Evolutionary conservation across 169 alveolate species (phyloP).

Genomic region (Neospora caninum): DNA sequence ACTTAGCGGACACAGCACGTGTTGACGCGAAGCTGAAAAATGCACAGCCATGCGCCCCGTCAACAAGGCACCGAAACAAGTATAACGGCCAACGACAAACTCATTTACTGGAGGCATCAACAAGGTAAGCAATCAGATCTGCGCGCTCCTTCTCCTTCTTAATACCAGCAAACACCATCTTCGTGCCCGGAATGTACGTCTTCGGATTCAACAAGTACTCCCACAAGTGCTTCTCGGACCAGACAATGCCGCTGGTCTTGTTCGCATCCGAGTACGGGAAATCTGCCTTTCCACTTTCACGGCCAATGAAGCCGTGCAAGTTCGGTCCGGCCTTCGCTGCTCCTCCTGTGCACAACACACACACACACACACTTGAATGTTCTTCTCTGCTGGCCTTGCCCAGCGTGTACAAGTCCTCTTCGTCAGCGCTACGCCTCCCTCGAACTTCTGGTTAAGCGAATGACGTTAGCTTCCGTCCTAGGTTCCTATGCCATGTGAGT

Average conservation of each 20-base stretch:
- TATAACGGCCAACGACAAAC: too few relatives aligned
- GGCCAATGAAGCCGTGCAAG: constrained; percentile 87
- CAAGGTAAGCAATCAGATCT: constrained; percentile 92
- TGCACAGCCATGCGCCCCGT: background rate
- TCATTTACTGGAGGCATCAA: constrained; percentile 66
- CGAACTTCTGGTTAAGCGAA: too few relatives aligned
- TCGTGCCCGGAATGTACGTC: constrained; percentile 94
- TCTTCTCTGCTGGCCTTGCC: background rate
- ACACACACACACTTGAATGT: background rate
- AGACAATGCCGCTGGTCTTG: constrained; percentile 87
- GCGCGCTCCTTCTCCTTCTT: constrained; percentile 95
- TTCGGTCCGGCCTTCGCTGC: constrained; percentile 91
- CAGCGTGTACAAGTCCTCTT: too few relatives aligned
- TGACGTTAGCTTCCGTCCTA: too few relatives aligned
- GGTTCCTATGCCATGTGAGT: too few relatives aligned
- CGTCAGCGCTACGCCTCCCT: too few relatives aligned
- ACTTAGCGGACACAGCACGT: background rate
- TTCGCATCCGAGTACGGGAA: constrained; percentile 91
- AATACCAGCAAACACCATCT: constrained; percentile 97
- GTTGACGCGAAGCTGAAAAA: background rate
- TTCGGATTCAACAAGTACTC: constrained; percentile 91
- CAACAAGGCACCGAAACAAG: too few relatives aligned
- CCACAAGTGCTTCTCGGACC: constrained; percentile 92
- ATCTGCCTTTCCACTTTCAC: constrained; percentile 86
- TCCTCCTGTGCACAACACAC: constrained; percentile 79